Evolutionary conservation across 2,329 filamentous ascomycete genomes (phyloP).

Genomic region (Diaporthe nobilis): DNA sequence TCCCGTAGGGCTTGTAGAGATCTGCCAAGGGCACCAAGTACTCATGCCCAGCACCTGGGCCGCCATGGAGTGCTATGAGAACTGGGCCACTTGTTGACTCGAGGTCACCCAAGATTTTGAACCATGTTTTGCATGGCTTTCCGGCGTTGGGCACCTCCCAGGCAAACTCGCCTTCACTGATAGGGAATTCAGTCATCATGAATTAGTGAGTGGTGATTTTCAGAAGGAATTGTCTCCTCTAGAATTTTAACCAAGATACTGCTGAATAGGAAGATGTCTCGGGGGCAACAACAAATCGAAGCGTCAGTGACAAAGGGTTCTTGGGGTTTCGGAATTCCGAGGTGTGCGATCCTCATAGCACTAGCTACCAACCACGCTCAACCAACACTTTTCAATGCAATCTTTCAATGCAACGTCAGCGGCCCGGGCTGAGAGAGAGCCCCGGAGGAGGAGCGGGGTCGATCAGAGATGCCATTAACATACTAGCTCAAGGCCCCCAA

Average conservation of each 20-base stretch:
- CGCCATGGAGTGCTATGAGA: conserved; percentile 53
- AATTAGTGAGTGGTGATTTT: not conserved
- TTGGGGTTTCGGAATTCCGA: not conserved
- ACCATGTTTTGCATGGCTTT: conserved; percentile 38
- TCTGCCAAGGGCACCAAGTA: conserved; percentile 50
- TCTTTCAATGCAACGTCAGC: not conserved
- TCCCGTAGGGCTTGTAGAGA: conserved; percentile 40
- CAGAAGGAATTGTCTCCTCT: not conserved
- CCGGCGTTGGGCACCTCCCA: conserved; percentile 39
- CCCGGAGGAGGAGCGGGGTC: not conserved
- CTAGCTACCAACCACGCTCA: not conserved
- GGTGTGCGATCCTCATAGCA: not conserved
- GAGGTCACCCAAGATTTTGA: conserved; percentile 30
- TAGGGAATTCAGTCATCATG: not conserved
- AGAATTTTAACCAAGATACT: not conserved
- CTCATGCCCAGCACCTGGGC: conserved; percentile 61
- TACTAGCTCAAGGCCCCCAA: not conserved
- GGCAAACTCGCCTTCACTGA: conserved; percentile 35
- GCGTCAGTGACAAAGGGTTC: not conserved
- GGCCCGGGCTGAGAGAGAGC: not conserved
- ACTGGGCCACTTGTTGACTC: conserved; percentile 12
- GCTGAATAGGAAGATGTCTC: not conserved
- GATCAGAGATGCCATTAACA: not conserved
- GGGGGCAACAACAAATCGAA: not conserved
- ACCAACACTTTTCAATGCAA: not conserved